Base-by-base conservation (phyloP, 805 yeast species). In the Starmerella kuoi region DNA sequence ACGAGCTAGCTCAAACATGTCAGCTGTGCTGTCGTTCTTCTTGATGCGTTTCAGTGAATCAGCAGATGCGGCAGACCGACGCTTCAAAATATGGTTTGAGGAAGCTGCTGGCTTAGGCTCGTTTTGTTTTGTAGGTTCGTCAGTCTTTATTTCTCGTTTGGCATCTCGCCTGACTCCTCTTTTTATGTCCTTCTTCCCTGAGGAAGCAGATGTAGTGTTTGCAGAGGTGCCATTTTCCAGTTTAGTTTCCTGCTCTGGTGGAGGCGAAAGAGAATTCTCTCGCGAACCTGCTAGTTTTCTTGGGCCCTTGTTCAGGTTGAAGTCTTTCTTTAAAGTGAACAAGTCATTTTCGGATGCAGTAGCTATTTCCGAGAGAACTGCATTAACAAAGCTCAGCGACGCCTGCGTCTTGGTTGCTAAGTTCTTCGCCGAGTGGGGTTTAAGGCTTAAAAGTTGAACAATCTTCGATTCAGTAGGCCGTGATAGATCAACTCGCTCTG, bases 1-100 rank as follows among this genome's bases (percentile, higher is more conserved):
- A 9, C 57, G 55, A 1, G 76, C 76, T 42, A 74, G 53, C 35
- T 60, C 63, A 37, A 53, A 55, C 52, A 68, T 61, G 45, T 68
- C 70, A 9, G 21, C 27, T 9, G 4, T 11, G 19, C 18, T 25
- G 38, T 40, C 46, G 32, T 18, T 25, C 6, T 4, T 17, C 15
- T 23, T 21, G 7, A 18, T 18, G 6, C 32, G 60, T 31, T 57
- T 53, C 33, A 57, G 46, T 38, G 50, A 52, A 11, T 47, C 50
- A 38, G 40, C 65, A 43, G 17, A 53, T 53, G 18, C 58, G 45
- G 37, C 56, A 57, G 37, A 53, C 54, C 12, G 46, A 46, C 2
- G 61, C 52, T 20, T 53, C 43, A 33, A 52, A 58, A 36, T 48
- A 61, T 6, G 63, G 62, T 35, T 46, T 42, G 33, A 9, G 8